A percentile compares a stretch with the other conserved stretches of the same genome.
Conservation (phyloP, 208 protist species). For the Vickermania spadyakhi region DNA sequence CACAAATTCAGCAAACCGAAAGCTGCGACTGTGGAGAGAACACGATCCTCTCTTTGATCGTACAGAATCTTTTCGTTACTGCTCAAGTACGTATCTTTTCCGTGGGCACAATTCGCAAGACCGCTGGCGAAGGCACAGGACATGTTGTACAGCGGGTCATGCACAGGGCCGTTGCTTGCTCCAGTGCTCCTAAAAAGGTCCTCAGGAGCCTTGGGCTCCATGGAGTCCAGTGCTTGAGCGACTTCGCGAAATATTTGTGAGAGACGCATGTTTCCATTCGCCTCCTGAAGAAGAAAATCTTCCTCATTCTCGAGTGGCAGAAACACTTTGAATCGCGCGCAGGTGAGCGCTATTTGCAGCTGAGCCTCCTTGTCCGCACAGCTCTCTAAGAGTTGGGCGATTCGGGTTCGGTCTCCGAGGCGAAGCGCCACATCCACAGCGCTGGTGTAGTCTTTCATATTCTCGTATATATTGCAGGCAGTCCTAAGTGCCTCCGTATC, state of each 20-base stretch:
- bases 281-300: slow-evolving; percentile 64
- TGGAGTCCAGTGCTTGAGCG: slow-evolving; percentile 92
- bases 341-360: slow-evolving; percentile 93
- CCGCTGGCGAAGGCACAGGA: slow-evolving; percentile 96
- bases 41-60: slow-evolving; percentile 95
- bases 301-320: slow-evolving; percentile 82
- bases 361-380: slow-evolving; percentile 49
- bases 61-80: slow-evolving; percentile 87
- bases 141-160: slow-evolving; percentile 93
- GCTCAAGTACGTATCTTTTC: slow-evolving; percentile 96
- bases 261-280: slow-evolving; percentile 94
- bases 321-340: slow-evolving; percentile 84
- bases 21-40: slow-evolving; percentile 94
- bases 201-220: slow-evolving; percentile 95
- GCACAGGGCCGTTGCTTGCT: slow-evolving; percentile 25
- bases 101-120: slow-evolving; percentile 93
- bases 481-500: slow-evolving; percentile 87
- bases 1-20: slow-evolving; percentile 97
- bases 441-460: slow-evolving; percentile 86
- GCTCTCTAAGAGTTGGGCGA: slow-evolving; percentile 72
- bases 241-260: slow-evolving; percentile 93
- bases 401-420: slow-evolving; percentile 70
- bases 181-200: slow-evolving; percentile 96
- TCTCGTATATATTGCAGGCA: slow-evolving; percentile 91
- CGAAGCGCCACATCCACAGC: slow-evolving; percentile 87